These are phyloP conservation scores for Pichia californica DNA, from an alignment of 805 yeast species.

Conservation along the genomic window DNA sequence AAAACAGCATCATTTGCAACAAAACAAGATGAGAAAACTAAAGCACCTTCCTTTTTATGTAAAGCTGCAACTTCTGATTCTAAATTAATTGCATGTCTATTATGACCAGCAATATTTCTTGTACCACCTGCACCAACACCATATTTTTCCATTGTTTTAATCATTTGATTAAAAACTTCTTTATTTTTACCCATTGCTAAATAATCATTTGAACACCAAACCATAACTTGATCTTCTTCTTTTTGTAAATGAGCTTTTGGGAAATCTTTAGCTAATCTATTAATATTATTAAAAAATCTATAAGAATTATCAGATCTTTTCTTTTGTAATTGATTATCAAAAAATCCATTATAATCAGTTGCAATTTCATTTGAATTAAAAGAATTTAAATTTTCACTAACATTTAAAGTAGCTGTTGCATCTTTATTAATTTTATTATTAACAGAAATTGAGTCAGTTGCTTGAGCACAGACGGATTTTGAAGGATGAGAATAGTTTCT, in stretches of 20 bases:
- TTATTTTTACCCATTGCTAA: slow-evolving; percentile 88
- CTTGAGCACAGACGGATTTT: slow-evolving; percentile 39
- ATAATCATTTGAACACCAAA: slow-evolving; percentile 98
- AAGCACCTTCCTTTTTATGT: slow-evolving; percentile 91
- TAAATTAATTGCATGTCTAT: slow-evolving; percentile 76
- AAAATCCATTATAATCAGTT: slow-evolving; percentile 69
- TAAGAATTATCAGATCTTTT: slow-evolving; percentile 88
- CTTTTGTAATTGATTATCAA: slow-evolving; percentile 57
- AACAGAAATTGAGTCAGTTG: slow-evolving; percentile 32
- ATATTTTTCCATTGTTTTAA: slow-evolving; percentile 71
- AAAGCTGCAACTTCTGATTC: slow-evolving; percentile 84
- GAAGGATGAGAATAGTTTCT: slow-evolving; percentile 44
- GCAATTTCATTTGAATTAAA: slow-evolving; percentile 41
- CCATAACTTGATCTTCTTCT: slow-evolving; percentile 83
- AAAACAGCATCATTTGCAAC: slow-evolving; percentile 96
- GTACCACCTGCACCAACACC: slow-evolving; percentile 99
- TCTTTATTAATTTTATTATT: slow-evolving; percentile 21
- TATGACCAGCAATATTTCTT: slow-evolving; percentile 97
- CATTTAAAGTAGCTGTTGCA: slow-evolving; percentile 28
- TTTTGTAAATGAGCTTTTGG: slow-evolving; percentile 83
- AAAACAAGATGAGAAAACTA: slow-evolving; percentile 91
- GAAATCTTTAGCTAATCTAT: slow-evolving; percentile 88
- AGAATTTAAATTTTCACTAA: not conserved
- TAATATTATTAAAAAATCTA: slow-evolving; percentile 94
- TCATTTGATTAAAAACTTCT: slow-evolving; percentile 69